Evolutionary conservation across 768 basidiomycete species (phyloP).

Genomic region (Lentinula sp.): DNA sequence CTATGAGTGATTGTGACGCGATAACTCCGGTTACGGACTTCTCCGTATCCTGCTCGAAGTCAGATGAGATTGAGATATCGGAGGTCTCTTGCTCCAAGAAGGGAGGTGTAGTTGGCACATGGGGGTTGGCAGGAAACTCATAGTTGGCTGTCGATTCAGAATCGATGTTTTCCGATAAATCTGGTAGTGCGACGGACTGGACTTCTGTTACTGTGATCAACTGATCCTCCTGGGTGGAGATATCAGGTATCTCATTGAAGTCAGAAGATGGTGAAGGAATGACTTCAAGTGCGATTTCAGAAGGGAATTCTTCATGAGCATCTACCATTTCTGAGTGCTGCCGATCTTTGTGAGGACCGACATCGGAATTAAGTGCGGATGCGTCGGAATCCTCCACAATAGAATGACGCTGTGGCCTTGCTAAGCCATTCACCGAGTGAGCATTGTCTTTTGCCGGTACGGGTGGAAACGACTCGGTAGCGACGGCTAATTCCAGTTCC

Average conservation of each 20-base stretch:
- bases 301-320: neutral
- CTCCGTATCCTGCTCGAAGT: neutral
- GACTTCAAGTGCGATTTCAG: neutral
- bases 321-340: neutral
- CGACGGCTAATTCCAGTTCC: slow-evolving; percentile 29
- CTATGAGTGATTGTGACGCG: slow-evolving; percentile 32
- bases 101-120: neutral
- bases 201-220: neutral
- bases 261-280: neutral
- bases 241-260: too few species aligned
- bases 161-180: neutral
- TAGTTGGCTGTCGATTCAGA: neutral
- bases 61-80: neutral
- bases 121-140: neutral
- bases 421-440: neutral
- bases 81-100: neutral
- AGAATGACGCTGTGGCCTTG: neutral
- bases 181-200: neutral
- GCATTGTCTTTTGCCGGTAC: neutral
- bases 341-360: neutral
- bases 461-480: neutral
- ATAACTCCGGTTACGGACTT: neutral
- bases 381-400: neutral
- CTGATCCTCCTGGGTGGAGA: neutral
- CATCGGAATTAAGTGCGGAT: neutral